These are phyloP conservation scores for Pseudopithomyces chartarum DNA, from an alignment of 2,329 filamentous ascomycete genomes.

Conservation along the genomic window DNA sequence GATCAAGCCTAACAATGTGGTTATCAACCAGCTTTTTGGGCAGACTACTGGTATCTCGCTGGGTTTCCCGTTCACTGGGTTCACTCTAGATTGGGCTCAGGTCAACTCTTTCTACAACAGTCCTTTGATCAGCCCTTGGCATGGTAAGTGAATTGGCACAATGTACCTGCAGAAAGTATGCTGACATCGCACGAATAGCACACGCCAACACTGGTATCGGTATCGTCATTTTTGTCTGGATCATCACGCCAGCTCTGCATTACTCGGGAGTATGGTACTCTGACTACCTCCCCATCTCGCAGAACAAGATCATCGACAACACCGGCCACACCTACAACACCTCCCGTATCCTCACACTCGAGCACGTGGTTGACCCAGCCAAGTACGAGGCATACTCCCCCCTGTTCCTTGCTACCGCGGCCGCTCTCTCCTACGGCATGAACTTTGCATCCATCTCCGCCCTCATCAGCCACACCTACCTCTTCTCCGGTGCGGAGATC, in stretches of 20 bases:
- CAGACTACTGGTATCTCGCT: slow-evolving; percentile 76
- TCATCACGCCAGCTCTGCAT: slow-evolving; percentile 41
- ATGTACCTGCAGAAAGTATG: slow-evolving; percentile 82
- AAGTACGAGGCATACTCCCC: slow-evolving; percentile 82
- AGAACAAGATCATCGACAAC: slow-evolving; percentile 84
- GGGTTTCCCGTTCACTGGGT: slow-evolving; percentile 78
- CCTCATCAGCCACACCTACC: slow-evolving; percentile 62
- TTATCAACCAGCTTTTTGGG: slow-evolving; percentile 57
- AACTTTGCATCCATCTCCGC: slow-evolving; percentile 84
- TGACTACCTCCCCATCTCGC: slow-evolving; percentile 85
- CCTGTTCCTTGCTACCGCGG: slow-evolving; percentile 85
- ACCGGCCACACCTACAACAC: slow-evolving; percentile 81
- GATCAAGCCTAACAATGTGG: slow-evolving; percentile 85
- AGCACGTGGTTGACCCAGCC: slow-evolving; percentile 77
- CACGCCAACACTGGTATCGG: background rate
- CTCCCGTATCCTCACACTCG: slow-evolving; percentile 74
- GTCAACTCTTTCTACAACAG: slow-evolving; percentile 73
- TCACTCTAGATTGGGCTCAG: slow-evolving; percentile 92
- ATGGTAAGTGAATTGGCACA: slow-evolving; percentile 47
- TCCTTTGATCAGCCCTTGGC: slow-evolving; percentile 1
- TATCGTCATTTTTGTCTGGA: slow-evolving; percentile 25
- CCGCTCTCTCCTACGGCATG: slow-evolving; percentile 82
- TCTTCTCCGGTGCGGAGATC: slow-evolving; percentile 66
- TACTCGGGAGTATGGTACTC: slow-evolving; percentile 81
- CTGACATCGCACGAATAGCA: slow-evolving; percentile 68